Evolutionary conservation across 495 filamentous ascomycete genomes (phyloP).

Genomic region (Lophiotrema nucula): DNA sequence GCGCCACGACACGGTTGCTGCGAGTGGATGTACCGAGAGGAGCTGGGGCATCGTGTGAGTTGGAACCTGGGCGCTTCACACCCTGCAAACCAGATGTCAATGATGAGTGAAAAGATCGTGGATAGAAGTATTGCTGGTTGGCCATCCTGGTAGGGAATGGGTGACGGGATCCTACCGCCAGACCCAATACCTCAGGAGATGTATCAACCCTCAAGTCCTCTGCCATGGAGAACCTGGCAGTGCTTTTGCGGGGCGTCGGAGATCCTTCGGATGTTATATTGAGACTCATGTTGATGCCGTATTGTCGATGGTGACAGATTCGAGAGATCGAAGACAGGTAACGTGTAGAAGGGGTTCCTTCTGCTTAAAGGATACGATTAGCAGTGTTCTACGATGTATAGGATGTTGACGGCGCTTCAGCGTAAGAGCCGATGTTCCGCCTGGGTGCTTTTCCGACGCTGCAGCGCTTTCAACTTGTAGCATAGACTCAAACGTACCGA

Average conservation of each 20-base stretch:
- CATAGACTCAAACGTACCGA: no score
- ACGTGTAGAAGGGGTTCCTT: constrained; percentile 3
- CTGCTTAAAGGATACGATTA: no score
- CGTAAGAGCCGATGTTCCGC: no score
- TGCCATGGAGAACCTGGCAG: constrained; percentile 19
- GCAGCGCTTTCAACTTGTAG: no score
- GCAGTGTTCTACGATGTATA: no score
- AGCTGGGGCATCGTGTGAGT: not conserved
- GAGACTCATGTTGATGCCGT: constrained; percentile 23
- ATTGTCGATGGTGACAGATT: constrained; percentile 17
- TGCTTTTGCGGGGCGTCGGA: constrained; percentile 33
- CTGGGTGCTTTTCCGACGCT: no score
- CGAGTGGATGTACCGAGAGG: constrained; percentile 6
- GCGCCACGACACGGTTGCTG: not conserved
- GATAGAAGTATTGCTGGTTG: not conserved
- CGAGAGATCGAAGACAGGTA: constrained; percentile 20
- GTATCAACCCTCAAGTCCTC: constrained; percentile 29
- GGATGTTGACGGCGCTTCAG: no score
- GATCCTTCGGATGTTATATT: constrained; percentile 37
- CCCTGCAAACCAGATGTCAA: constrained; percentile 33
- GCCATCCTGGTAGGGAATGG: constrained; percentile 4
- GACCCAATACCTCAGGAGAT: constrained; percentile 28
- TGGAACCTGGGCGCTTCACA: constrained; percentile 25
- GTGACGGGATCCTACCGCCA: constrained; percentile 28
- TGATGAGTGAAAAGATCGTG: constrained; percentile 7